These are phyloP conservation scores for Bipolaris sorokiniana DNA, from an alignment of 2,329 filamentous ascomycete species.

Conservation along the genomic window DNA sequence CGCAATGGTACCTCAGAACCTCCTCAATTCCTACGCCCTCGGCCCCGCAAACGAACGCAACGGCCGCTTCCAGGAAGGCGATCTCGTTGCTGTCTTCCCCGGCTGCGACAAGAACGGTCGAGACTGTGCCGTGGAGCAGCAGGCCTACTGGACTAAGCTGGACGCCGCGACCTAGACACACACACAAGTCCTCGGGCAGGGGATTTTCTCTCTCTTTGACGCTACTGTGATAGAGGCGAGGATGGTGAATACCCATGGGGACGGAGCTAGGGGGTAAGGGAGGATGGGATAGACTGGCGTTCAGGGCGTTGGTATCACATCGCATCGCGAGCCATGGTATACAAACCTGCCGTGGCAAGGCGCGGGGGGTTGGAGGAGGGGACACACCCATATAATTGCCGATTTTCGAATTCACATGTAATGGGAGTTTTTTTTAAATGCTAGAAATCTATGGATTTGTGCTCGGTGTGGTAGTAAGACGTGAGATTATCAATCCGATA, in stretches of 20 bases:
- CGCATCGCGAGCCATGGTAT: constrained; percentile 2
- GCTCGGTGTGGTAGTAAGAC: no score
- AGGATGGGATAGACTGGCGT: constrained; percentile 5
- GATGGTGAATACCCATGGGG: not conserved
- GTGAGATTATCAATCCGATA: no score
- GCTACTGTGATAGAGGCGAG: not conserved
- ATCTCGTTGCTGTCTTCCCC: constrained; percentile 80
- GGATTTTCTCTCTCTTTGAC: not conserved
- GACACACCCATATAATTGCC: not conserved
- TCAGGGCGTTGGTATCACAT: constrained; percentile 2
- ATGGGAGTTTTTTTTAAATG: no score
- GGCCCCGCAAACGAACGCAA: constrained; percentile 44
- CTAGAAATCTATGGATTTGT: no score
- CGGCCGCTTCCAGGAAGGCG: constrained; percentile 77
- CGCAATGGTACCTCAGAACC: constrained; percentile 84
- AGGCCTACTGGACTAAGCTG: constrained; percentile 54
- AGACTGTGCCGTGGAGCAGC: constrained; percentile 75
- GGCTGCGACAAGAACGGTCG: constrained; percentile 68
- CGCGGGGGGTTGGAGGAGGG: not conserved
- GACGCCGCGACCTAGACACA: constrained; percentile 25
- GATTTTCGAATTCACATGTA: not conserved
- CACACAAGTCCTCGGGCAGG: not conserved
- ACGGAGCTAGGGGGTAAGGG: no score
- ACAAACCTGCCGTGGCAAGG: not conserved
- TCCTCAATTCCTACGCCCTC: constrained; percentile 76